Evolutionary conservation across 2,329 filamentous ascomycete species (phyloP).

Genomic region (Domatiomyces globalis): DNA sequence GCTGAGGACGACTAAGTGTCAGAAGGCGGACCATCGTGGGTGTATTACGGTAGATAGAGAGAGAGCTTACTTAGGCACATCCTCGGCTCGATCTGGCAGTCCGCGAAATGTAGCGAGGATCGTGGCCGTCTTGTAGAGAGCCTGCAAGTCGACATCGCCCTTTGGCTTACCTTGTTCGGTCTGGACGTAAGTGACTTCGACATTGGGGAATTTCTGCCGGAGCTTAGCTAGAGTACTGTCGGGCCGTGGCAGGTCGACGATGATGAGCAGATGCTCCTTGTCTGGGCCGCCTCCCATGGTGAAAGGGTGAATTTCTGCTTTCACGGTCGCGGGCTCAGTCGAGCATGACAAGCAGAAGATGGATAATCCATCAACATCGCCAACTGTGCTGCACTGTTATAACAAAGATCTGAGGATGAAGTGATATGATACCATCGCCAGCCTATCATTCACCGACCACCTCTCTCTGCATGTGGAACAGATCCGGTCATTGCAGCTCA

Average conservation of each 20-base stretch:
- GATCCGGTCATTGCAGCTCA: too few relatives aligned
- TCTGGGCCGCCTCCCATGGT: slow-evolving; percentile 34
- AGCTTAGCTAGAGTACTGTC: slow-evolving; percentile 25
- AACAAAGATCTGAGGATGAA: not conserved
- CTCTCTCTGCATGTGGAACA: not conserved
- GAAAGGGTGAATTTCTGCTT: not conserved
- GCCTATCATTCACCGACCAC: not conserved
- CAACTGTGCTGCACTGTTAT: not conserved
- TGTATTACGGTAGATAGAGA: too few relatives aligned
- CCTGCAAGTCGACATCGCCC: slow-evolving; percentile 14
- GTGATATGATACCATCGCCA: not conserved
- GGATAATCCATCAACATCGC: not conserved
- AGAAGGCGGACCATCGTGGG: not conserved
- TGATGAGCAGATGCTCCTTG: slow-evolving; percentile 30
- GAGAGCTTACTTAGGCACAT: slow-evolving; percentile 18
- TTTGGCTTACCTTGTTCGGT: slow-evolving; percentile 15
- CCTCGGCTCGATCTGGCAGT: slow-evolving; percentile 27
- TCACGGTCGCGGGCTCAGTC: too few relatives aligned
- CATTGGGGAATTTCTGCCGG: slow-evolving; percentile 30
- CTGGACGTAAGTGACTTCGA: slow-evolving; percentile 31
- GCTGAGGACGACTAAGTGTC: slow-evolving; percentile 9
- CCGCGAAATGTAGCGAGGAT: slow-evolving; percentile 36
- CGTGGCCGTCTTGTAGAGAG: slow-evolving; percentile 29
- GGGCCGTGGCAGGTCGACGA: slow-evolving; percentile 31
- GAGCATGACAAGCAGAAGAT: not conserved